Conservation (phyloP, 768 basidiomycete genomes). For the Calvatia gigantea region DNA sequence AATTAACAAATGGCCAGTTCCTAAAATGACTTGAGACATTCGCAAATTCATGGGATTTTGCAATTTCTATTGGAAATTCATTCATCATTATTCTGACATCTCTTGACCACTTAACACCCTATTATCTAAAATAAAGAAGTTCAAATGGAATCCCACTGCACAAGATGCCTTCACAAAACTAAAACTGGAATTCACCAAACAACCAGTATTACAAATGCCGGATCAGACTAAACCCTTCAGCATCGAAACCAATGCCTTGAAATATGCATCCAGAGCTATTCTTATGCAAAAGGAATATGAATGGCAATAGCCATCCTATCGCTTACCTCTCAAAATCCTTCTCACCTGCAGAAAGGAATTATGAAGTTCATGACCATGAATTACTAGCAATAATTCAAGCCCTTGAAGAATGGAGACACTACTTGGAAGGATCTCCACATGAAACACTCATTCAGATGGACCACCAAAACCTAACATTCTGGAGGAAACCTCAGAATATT, state of each 20-base stretch:
- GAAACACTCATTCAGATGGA: too few relatives aligned
- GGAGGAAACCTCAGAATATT: too few relatives aligned
- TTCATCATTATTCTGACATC: not conserved
- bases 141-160: conserved; percentile 19
- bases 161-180: conserved; percentile 24
- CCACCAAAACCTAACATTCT: too few relatives aligned
- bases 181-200: conserved; percentile 20
- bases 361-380: not conserved
- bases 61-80: conserved; percentile 27
- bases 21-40: conserved; percentile 23
- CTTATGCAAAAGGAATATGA: too few relatives aligned
- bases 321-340: too few relatives aligned
- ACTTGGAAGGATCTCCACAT: too few relatives aligned
- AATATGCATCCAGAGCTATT: too few relatives aligned
- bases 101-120: not conserved
- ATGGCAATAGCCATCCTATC: too few relatives aligned
- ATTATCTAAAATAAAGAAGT: conserved; percentile 18
- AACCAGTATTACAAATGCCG: not conserved
- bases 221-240: not conserved
- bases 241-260: too few relatives aligned
- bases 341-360: too few relatives aligned
- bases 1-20: conserved; percentile 30
- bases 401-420: not conserved
- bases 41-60: conserved; percentile 39
- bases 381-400: not conserved